phyloP scores from a whole-genome alignment of 257 asterid genomes.

The Capsicum chinense region DNA sequence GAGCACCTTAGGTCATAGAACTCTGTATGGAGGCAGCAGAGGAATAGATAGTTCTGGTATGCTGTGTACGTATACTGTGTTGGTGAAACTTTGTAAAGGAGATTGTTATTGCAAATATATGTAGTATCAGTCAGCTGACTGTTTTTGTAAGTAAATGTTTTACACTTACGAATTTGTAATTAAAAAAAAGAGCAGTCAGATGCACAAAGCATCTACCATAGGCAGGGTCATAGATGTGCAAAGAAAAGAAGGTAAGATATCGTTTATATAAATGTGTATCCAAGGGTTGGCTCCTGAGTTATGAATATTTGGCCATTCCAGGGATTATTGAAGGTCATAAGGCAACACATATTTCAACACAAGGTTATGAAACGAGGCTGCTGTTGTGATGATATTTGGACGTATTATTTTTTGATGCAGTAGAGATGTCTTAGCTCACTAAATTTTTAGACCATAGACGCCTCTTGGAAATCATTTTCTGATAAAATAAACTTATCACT shows the following conservation, averaged over 20 bases:
- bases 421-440: neutral
- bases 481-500: neutral
- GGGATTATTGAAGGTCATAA: neutral
- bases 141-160: neutral
- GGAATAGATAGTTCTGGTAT: neutral
- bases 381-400: neutral
- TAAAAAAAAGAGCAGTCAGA: neutral
- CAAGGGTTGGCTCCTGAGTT: neutral
- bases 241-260: constrained; percentile 6
- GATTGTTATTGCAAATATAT: neutral
- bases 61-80: neutral
- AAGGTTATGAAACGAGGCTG: neutral
- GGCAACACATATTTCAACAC: neutral
- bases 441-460: neutral
- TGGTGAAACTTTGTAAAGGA: neutral
- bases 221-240: neutral
- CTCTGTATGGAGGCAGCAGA: neutral
- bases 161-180: neutral
- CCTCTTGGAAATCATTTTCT: constrained; percentile 16
- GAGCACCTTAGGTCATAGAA: neutral
- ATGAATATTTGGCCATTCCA: neutral
- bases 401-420: neutral
- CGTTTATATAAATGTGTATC: neutral
- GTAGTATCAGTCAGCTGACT: neutral
- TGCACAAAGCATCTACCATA: no score